Evolutionary conservation across 495 filamentous ascomycete species (phyloP), one percentile per base, ranked within the genome.

Genomic region (Podospora comata): DNA sequence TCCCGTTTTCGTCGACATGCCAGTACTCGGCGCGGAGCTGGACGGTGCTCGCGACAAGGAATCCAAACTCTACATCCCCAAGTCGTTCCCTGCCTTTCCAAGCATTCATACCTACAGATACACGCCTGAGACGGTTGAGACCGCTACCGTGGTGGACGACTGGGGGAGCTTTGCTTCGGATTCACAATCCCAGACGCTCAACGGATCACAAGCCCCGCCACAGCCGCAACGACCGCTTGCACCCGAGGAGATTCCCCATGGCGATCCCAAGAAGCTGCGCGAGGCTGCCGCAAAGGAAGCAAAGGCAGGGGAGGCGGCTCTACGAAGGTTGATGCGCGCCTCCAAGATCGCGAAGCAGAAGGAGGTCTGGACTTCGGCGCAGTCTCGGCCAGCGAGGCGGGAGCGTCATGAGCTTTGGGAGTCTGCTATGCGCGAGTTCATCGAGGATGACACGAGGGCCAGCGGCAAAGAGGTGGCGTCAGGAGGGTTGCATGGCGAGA

Each of bases 381-480:
- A 80, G 64, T 76, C 71, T 26, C 70, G 82, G 48, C 64, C 71
- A 0, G 61, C 73, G 0, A 74, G 76, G 28, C 75, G 78, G 16
- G 68, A 79, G 16, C 75, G 82, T 32, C 78, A 82, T 60, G 62
- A 73, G 2, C 66, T 78, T 0, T 84, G 82, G 82, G 82, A 84
- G 70, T 58, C 66, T 0, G 75, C 79, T 3, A 82, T 84, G 81
- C 71, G 75, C 11, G 74, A 75, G 16, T 54, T 82, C 11, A 74
- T 84, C 2, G 77, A 79, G 34, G 73, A 76, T 11, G 71, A 73
- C 7, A 72, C 64, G 23, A 90, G 87, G 72, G 88, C 88, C 77
- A 90, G 87, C 73, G 88, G 82, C 13, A 89, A 83, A 65, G 91
- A 90, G 71, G 84, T 89, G 79, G 87, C 88, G 74, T 88, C 88